Evolutionary conservation across 345 rosid genomes (phyloP), one percentile per base, ranked within the genome.

Genomic region (Populus ilicifolia): DNA sequence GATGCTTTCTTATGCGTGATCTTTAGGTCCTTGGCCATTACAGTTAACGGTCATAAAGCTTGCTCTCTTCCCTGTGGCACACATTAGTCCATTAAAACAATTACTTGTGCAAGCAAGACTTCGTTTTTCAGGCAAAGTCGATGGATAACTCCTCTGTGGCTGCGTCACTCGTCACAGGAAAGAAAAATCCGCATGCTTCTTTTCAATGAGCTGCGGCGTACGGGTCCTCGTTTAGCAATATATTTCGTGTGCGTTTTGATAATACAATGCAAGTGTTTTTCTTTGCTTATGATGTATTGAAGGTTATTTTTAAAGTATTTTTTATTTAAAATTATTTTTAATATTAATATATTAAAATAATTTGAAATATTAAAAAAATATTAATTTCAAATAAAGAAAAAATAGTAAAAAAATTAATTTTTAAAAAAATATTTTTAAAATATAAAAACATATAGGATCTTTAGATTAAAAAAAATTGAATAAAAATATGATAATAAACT

Each of bases 11-110:
- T 56, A 3, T 9, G 63, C 13, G 27, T n/a, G 63, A 27, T n/a
- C 27, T n/a, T 23, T n/a, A 3, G 29, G 27, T 23, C 29, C 14
- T 2, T 56, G 27, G 63, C 27, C 63, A 56, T n/a, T 56, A n/a
- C 5, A 56, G 13, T 56, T n/a, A n/a, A 14, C 1, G 14, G 29
- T 13, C 29, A 56, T n/a, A 56, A 56, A 56, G 63, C 29, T 56
- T 56, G 63, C 76, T 56, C 82, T 10, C 72, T 81, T 81, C 54
- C 72, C 98, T 8, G 85, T 81, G 77, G 89, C 93, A 69, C 88
- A 84, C 23, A 73, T 86, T 74, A 89, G 97, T 41, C 97, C 97
- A 41, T 95, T 95, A 81, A 88, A 84, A 72, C 25, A 2, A 56
- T n/a, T 21, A 56, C 25, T 8, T n/a, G 63, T n/a, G 29, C 27